A percentile compares a stretch with the other conserved stretches of the same genome.
Conservation (phyloP, 2,329 filamentous ascomycete species). For the Aspergillus hiratsukae region DNA sequence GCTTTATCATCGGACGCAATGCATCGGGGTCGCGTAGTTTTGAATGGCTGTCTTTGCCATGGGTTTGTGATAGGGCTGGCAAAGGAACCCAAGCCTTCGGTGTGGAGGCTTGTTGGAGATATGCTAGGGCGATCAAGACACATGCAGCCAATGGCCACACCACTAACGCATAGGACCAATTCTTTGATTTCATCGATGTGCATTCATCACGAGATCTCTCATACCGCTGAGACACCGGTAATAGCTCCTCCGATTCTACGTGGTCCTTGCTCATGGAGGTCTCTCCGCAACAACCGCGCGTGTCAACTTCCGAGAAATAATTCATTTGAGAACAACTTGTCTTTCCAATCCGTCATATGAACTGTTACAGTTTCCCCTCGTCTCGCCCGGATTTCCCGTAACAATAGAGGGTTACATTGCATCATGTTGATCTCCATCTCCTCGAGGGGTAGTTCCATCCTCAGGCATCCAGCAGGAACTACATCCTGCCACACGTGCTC, state of each 20-base stretch:
- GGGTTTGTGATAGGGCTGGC: not conserved
- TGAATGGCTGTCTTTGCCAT: not conserved
- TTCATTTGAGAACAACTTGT: not conserved
- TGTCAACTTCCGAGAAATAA: not conserved
- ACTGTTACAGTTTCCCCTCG: not conserved
- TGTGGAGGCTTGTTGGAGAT: constrained; percentile 8
- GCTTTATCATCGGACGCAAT: constrained; percentile 19
- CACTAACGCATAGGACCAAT: constrained; percentile 6
- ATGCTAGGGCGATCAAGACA: constrained; percentile 12
- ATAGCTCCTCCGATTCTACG: not conserved
- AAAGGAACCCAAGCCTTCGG: not conserved
- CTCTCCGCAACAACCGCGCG: not conserved
- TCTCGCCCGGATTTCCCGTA: not conserved
- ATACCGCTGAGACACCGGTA: not conserved
- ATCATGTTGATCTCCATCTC: not conserved
- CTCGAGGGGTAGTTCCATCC: not conserved
- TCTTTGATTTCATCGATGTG: not conserved
- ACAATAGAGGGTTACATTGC: not conserved
- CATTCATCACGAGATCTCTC: not conserved
- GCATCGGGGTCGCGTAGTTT: constrained; percentile 1
- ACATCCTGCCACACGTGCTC: not conserved
- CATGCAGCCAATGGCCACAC: constrained; percentile 14
- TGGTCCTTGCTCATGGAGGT: not conserved
- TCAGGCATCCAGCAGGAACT: not conserved
- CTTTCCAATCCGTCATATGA: not conserved